A percentile compares a stretch with the other conserved stretches of the same genome.
phyloP scores from a whole-genome alignment of 2,329 filamentous ascomycete genomes.

The Fonsecaea nubica region DNA sequence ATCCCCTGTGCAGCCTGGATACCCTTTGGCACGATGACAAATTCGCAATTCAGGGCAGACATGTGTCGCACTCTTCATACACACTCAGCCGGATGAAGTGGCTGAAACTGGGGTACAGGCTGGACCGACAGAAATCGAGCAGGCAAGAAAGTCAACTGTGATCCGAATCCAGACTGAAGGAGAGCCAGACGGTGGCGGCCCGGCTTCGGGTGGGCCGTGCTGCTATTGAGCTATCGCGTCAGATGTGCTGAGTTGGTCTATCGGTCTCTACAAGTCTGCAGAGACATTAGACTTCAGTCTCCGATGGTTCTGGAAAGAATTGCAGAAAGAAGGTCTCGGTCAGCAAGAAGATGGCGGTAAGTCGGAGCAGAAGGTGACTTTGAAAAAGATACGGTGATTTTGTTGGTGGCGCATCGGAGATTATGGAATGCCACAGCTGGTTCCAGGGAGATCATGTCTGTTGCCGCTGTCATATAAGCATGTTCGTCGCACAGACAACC shows the following conservation, averaged over 20 bases:
- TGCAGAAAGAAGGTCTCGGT: background rate
- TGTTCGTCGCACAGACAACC: conserved; percentile 34
- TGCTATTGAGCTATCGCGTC: background rate
- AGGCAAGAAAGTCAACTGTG: background rate
- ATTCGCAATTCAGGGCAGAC: background rate
- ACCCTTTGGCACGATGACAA: background rate
- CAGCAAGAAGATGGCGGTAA: background rate
- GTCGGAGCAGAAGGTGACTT: background rate
- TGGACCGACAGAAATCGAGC: background rate
- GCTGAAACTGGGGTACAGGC: background rate
- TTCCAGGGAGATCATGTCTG: conserved; percentile 36
- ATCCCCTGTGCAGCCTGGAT: background rate
- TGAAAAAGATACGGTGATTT: conserved; percentile 5
- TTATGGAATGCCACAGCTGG: conserved; percentile 31
- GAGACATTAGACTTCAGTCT: background rate
- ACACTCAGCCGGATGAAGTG: background rate
- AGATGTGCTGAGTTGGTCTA: background rate
- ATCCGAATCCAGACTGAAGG: background rate
- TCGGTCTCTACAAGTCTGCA: background rate
- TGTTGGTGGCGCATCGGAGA: conserved; percentile 29
- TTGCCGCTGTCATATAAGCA: conserved; percentile 34
- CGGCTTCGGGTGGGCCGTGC: conserved; percentile 7
- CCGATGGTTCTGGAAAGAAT: background rate
- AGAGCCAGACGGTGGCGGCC: conserved; percentile 24
- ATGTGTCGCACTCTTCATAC: background rate